These are phyloP conservation scores for Kentomonas sorsogonicus DNA, from an alignment of 208 protist species.

Conservation along the genomic window DNA sequence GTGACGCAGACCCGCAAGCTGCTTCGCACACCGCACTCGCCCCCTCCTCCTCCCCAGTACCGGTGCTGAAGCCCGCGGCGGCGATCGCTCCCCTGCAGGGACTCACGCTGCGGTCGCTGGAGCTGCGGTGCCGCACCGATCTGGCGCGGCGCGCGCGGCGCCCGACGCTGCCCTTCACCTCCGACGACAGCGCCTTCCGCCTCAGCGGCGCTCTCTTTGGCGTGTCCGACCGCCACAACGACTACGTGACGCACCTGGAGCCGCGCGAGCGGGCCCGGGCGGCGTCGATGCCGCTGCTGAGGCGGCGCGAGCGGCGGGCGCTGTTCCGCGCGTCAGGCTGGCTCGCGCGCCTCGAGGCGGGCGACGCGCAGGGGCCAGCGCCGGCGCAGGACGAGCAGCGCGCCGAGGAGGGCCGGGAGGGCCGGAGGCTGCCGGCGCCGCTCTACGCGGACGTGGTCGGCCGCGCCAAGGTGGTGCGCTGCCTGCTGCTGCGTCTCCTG, in stretches of 20 bases:
- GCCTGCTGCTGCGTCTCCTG: conserved; percentile 26
- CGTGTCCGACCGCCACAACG: conserved; percentile 30
- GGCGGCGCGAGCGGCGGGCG: conserved; percentile 24
- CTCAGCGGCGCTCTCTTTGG: conserved; percentile 34
- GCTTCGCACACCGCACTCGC: too few species aligned
- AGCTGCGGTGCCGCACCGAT: too few species aligned
- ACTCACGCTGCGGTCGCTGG: too few species aligned
- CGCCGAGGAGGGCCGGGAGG: neutral
- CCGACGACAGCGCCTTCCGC: conserved; percentile 6
- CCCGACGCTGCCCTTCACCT: too few species aligned
- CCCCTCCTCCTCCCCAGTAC: too few species aligned
- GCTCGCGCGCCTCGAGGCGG: conserved; percentile 32
- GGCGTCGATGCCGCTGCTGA: conserved; percentile 33
- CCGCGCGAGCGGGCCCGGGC: conserved; percentile 27
- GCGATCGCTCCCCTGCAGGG: too few species aligned
- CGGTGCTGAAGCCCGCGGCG: too few species aligned
- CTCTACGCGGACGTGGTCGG: conserved; percentile 32
- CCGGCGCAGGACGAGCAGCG: neutral
- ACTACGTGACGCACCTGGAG: conserved; percentile 26
- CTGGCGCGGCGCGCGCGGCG: too few species aligned
- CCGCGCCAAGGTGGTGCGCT: conserved; percentile 33
- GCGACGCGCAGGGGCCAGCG: neutral
- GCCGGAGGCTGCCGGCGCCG: conserved; percentile 4
- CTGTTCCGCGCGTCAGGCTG: conserved; percentile 34
- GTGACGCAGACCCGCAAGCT: too few species aligned